Evolutionary conservation across 176 grass and related monocot genomes (phyloP).

Genomic region (Rhynchospora pubera): DNA sequence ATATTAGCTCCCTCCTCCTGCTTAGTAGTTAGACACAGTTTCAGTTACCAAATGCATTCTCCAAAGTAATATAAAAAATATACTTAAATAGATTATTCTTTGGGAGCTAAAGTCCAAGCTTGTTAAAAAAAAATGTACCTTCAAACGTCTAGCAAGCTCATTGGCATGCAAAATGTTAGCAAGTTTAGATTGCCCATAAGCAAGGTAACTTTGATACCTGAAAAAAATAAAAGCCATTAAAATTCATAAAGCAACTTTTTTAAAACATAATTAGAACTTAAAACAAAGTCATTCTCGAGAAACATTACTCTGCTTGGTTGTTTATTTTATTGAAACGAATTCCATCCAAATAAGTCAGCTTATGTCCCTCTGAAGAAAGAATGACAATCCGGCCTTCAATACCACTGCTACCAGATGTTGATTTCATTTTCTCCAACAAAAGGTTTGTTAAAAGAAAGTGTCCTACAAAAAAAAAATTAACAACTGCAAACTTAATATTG

Average conservation of each 20-base stretch:
- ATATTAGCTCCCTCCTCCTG: conserved; percentile 76
- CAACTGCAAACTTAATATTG: not conserved
- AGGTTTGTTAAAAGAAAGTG: conserved; percentile 90
- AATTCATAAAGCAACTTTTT: not conserved
- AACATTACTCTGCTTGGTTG: conserved; percentile 41
- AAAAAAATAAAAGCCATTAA: conserved; percentile 9
- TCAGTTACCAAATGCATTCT: not conserved
- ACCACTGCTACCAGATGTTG: conserved; percentile 42
- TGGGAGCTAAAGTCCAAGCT: not conserved
- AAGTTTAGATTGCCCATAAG: conserved; percentile 93
- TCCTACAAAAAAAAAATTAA: conserved; percentile 33
- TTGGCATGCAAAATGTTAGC: conserved; percentile 86
- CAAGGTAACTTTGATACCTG: conserved; percentile 55
- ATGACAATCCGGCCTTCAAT: conserved; percentile 81
- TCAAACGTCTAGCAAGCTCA: conserved; percentile 75
- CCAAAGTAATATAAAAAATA: not conserved
- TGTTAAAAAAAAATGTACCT: conserved; percentile 32
- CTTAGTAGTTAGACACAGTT: not conserved
- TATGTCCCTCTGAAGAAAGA: conserved; percentile 81
- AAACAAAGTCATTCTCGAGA: not conserved
- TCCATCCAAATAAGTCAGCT: conserved; percentile 50
- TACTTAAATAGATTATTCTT: not conserved
- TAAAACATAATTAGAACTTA: not conserved
- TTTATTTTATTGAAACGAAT: conserved; percentile 73
- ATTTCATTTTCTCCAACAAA: conserved; percentile 83